Evolutionary conservation across 192 early-diverging fungal species (phyloP), one percentile per base, ranked within the genome.

Genomic region (Linnemannia hyalina): DNA sequence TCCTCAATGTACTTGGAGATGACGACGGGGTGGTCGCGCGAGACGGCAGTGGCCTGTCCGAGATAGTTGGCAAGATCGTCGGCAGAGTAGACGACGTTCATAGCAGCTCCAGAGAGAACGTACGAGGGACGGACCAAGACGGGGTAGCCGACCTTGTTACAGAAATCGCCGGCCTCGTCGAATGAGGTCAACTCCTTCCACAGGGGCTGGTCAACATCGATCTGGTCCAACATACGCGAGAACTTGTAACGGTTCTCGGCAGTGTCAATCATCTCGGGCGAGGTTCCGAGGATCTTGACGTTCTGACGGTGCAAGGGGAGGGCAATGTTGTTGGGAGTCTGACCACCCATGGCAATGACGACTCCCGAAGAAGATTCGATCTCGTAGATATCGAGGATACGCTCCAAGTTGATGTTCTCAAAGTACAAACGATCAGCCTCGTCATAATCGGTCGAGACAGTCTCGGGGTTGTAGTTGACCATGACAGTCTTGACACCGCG

Each of bases 381-480:
- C 89, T 98, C 96, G 82, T 97, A 97, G 80, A 99, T 98, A 83
- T 99, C 98, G 88, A 97, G 91, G 22, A 98, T 96, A 85, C 98
- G 97, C 90, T 99, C 98, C 80, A 97, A 93, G 68, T 91, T 93
- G 65, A 99, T 90, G 83, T 98, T 96, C 89, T 99, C 98, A 92
- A 98, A 99, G 93, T 99, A 99, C 32, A 99, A 92, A 54, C 98
- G 94, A 76, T 99, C 97, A 87, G 95, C 96, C 89, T 99, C 98
- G 89, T 98, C 98, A 84, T 97, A 99, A 88, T 99, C 98, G 41
- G 98, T 98, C 23, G 97, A 98, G 38, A 99, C 98, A 2, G 98
- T 99, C 88, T 99, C 98, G 22, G 98, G 98, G 88, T 99, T 99
- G 93, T 99, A 99, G 89, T 99, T 99, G 80, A 99, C 94, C 97